phyloP scores from a whole-genome alignment of 495 filamentous ascomycete genomes.

The Annulohypoxylon moriforme region DNA sequence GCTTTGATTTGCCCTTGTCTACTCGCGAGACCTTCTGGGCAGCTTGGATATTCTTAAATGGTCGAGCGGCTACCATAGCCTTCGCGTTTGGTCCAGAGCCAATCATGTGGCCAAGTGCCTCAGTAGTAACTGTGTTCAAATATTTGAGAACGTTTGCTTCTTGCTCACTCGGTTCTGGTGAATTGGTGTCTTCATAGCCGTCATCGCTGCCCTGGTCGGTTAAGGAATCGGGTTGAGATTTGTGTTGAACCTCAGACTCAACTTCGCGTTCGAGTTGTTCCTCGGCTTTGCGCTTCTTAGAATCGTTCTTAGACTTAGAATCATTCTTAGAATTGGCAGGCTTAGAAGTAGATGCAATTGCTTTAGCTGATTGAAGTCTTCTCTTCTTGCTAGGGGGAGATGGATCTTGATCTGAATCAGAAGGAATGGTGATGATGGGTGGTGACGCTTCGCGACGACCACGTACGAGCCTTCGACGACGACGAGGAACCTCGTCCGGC shows the following conservation, averaged over 20 bases:
- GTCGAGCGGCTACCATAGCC: constrained; percentile 72
- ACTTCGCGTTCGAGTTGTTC: neutral
- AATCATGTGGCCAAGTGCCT: constrained; percentile 82
- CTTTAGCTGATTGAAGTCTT: neutral
- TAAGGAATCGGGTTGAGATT: neutral
- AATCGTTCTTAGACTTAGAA: neutral
- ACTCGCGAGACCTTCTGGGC: constrained; percentile 70
- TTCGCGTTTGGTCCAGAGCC: constrained; percentile 73
- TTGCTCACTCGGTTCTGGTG: constrained; percentile 53
- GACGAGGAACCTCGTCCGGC: constrained; percentile 13
- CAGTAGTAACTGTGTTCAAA: constrained; percentile 80
- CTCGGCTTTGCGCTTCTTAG: constrained; percentile 38
- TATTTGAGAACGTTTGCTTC: constrained; percentile 73
- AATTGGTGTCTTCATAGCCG: constrained; percentile 50
- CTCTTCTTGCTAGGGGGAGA: constrained; percentile 20
- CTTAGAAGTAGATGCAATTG: neutral
- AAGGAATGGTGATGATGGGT: constrained; percentile 43
- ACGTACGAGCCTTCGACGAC: constrained; percentile 63
- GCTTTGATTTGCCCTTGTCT: constrained; percentile 49
- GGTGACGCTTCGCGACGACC: constrained; percentile 65
- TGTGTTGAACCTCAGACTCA: neutral
- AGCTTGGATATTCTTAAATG: constrained; percentile 71
- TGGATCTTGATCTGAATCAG: constrained; percentile 16
- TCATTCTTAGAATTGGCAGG: constrained; percentile 19
- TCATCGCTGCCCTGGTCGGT: neutral